Percentiles rank a stretch among this genome's conserved stretches.
These are phyloP conservation scores for Rubus idaeus DNA, from an alignment of 306 rosid species.

Conservation along the genomic window DNA sequence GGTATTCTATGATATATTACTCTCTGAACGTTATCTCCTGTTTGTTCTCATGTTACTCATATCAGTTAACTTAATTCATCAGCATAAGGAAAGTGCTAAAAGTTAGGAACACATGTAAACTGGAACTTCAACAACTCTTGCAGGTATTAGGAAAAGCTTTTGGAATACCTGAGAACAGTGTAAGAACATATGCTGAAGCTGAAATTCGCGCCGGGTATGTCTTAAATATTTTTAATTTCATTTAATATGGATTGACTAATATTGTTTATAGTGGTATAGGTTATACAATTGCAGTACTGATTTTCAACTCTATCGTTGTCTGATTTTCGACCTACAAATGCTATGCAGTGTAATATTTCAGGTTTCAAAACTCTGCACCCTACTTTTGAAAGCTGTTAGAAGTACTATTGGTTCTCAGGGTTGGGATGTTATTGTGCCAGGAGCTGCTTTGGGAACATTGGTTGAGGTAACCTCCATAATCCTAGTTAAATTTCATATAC, in stretches of 20 bases:
- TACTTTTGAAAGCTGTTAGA: constrained; percentile 87
- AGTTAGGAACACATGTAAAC: not conserved
- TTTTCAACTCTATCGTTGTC: constrained; percentile 24
- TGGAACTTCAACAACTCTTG: constrained; percentile 22
- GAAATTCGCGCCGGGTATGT: constrained; percentile 94
- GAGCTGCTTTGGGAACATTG: constrained; percentile 75
- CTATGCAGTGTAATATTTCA: constrained; percentile 79
- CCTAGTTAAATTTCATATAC: not conserved
- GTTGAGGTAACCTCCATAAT: constrained; percentile 57
- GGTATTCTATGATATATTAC: not conserved
- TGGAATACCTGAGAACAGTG: constrained; percentile 84
- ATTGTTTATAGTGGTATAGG: constrained; percentile 23
- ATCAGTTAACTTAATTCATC: not conserved
- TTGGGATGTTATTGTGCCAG: constrained; percentile 98
- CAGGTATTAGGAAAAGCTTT: constrained; percentile 87
- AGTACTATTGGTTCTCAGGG: constrained; percentile 81
- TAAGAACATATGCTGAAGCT: constrained; percentile 87
- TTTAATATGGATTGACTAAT: not conserved
- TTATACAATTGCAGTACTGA: constrained; percentile 7
- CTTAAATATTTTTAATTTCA: not conserved
- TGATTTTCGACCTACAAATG: constrained; percentile 32
- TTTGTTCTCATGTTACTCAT: not conserved
- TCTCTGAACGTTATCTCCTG: not conserved
- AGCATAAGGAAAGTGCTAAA: not conserved
- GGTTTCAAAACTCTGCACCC: constrained; percentile 89